Percentiles rank a stretch among this genome's conserved stretches.
These are phyloP conservation scores for Tetracladium marchalianum DNA, from an alignment of 495 filamentous ascomycete genomes.

Conservation along the genomic window DNA sequence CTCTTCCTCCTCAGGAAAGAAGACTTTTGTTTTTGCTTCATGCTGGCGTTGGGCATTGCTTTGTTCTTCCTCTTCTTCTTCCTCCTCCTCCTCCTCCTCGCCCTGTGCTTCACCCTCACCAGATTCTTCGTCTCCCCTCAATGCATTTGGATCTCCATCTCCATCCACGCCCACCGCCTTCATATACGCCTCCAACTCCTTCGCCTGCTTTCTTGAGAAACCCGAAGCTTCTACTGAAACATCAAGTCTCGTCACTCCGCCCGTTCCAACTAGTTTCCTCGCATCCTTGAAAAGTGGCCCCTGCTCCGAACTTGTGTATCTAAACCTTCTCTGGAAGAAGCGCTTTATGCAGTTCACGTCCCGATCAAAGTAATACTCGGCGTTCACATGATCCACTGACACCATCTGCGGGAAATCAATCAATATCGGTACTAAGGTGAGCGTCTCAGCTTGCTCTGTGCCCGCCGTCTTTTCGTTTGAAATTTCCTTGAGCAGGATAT, in stretches of 20 bases:
- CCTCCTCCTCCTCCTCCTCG: conserved; percentile 21
- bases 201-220: conserved; percentile 91
- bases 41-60: neutral
- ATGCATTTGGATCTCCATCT: conserved; percentile 32
- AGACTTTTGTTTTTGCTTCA: too few species aligned
- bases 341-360: conserved; percentile 90
- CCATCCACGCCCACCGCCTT: conserved; percentile 55
- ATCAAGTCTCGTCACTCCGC: conserved; percentile 62
- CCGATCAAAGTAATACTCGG: conserved; percentile 89
- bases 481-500: conserved; percentile 81
- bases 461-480: conserved; percentile 19
- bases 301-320: conserved; percentile 69
- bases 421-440: conserved; percentile 55
- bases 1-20: neutral
- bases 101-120: conserved; percentile 32
- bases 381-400: conserved; percentile 87
- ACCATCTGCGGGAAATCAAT: conserved; percentile 99
- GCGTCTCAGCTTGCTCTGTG: conserved; percentile 12
- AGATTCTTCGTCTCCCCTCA: conserved; percentile 31
- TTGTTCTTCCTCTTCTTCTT: conserved; percentile 20
- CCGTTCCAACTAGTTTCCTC: conserved; percentile 58
- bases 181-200: conserved; percentile 86
- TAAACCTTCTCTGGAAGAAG: conserved; percentile 83
- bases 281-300: conserved; percentile 82
- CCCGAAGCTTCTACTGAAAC: conserved; percentile 86